Evolutionary conservation across 768 basidiomycete species (phyloP), one percentile per base, ranked within the genome.

Genomic region (Cubamyces sp.): DNA sequence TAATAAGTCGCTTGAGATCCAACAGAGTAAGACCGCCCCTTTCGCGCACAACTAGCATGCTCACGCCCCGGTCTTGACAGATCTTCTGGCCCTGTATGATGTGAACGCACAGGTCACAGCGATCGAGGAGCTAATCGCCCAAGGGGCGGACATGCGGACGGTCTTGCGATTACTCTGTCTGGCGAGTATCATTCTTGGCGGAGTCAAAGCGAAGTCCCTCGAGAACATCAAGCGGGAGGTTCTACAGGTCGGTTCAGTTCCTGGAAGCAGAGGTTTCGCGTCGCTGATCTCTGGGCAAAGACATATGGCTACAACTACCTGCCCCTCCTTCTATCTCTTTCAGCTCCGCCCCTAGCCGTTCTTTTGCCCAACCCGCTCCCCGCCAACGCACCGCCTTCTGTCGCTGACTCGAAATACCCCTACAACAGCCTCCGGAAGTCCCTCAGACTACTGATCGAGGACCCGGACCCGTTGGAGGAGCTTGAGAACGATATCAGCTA

Each of bases 401-500:
- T 81, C 12, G 67, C 78, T 51, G 68, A 76, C 11, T 70, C 75
- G 40, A 95, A 88, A 76, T 86, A 87, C 58, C 89, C 93, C 1
- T 98, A 90, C 74, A 69, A 81, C 9, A 61, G 79, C 7, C 75
- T 96, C 25, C 86, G 96, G 50, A 96, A 96, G 74, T 85, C 88
- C 0, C 81, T 98, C 7, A 87, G 94, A 28, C 84, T 98, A n/a
- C 81, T 98, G 16, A 93, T 97, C 69, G 96, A 98, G 66, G 93
- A 95, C 62, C 81, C 84, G 49, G 91, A 92, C 68, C 85, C 85
- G 9, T 74, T 88, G 28, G 91, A 90, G 63, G 90, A 91, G 70
- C 82, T 90, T 37, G 94, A 97, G 71, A 93, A 93, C 71, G 97
- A 99, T 74, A 92, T 98, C 74, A 89, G 92, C 63, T 98, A 92